Evolutionary conservation across 306 rosid genomes (phyloP), one percentile per base, ranked within the genome.

Genomic region (Inga leiocalycina): DNA sequence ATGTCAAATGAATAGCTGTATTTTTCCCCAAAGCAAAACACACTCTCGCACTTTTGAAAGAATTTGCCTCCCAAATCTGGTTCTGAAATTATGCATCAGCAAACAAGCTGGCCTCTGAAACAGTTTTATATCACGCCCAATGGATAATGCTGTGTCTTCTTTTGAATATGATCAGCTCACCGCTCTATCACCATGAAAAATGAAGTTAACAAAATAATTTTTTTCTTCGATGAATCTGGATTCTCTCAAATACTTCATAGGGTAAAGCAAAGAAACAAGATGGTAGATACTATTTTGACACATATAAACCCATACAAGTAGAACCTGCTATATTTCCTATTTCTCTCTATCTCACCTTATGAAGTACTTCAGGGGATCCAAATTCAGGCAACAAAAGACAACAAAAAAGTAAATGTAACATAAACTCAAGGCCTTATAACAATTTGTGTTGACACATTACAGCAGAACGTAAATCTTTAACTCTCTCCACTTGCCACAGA

Each of bases 91-190:
- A n/a, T 68, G 5, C 70, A 30, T 1, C 12, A 62, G 71, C 39
- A 64, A 75, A 66, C 45, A 54, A 6, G 45, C 24, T 39, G 54
- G 74, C 19, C 71, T 44, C 46, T 41, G 59, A 35, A 70, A 11
- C 10, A 49, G 77, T 65, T 12, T 70, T 2, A 6, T 62, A 49
- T 83, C 75, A 54, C 62, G 66, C 19, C 84, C 84, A 56, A 82
- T 70, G 83, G 75, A 69, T 43, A 51, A 46, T 76, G 46, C 19
- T 45, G 43, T 71, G 71, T 82, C 78, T 77, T 80, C 79, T 74
- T 35, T 30, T 48, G 68, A 30, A 62, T 56, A 64, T 70, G 65
- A 71, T 78, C 78, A 20, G 65, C 65, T 57, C 30, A 57, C 65
- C 39, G n/a, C 77, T 64, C 74, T 82, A 13, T n/a, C 24, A 78